Evolutionary conservation across 495 filamentous ascomycete species (phyloP), one percentile per base, ranked within the genome.

Genomic region (Darksidea phi): DNA sequence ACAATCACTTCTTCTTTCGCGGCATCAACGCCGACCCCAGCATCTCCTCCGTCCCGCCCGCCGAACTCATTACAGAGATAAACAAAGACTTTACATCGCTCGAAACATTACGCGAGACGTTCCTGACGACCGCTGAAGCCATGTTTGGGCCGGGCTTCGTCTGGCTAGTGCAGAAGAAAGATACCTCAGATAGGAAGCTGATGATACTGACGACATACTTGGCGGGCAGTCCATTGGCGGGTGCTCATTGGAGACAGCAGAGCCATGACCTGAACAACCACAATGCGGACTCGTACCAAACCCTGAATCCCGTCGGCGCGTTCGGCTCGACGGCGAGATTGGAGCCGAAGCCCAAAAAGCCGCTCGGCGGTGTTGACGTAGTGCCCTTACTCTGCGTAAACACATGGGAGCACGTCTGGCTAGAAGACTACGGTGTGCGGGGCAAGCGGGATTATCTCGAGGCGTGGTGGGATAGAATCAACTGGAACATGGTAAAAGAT

Each of bases 81-180:
- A 73, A 75, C 64, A 69, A 74, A 66, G 82, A 84, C 51, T 97
- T 96, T 76, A 85, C 87, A 68, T 90, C 87, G 65, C 76, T 92
- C 66, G 86, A 91, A 63, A 89, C 90, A 17, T 82, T 98, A 21
- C 85, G 85, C 70, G 74, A 78, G 61, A 86, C 92, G 65, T 85
- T 97, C 75, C 75, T 95, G 63, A 79, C 83, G 56, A 95, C 90
- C 6, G 94, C 95, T 55, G 77, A 82, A 62, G 80, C 84, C 74
- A 96, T 97, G 91, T 98, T 98, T 78, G 95, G 95, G 46, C 91
- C 91, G 0, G 94, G 87, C 54, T 97, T 92, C 78, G 90, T 97
- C 66, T 98, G 94, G 94, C 86, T 98, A 49, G 88, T 95, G 10
- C 68, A 68, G 52, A 24, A 57, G 8, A n/a, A 43, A 18, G 74